Percentiles rank a stretch among this genome's conserved stretches.
phyloP scores from a whole-genome alignment of 2,329 filamentous ascomycete species.

The Pleomassaria siparia region DNA sequence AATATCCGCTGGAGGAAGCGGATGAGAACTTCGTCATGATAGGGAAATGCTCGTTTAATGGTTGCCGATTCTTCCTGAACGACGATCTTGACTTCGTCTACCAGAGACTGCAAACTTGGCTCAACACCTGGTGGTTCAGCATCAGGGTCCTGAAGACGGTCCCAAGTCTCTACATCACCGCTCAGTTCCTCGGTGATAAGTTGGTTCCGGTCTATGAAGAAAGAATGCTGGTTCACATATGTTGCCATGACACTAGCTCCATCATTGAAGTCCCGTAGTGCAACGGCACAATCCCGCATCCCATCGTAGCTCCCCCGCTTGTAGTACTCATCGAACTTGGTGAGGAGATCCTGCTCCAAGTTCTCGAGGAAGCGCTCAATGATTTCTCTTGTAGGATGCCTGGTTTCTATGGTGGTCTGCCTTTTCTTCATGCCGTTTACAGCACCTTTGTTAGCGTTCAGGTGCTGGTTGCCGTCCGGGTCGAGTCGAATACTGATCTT shows the following conservation, averaged over 20 bases:
- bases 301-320: constrained; percentile 93
- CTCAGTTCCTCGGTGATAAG: constrained; percentile 83
- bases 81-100: constrained; percentile 93
- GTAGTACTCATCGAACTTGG: constrained; percentile 98
- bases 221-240: constrained; percentile 98
- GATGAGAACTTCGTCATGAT: constrained; percentile 88
- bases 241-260: constrained; percentile 92
- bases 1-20: constrained; percentile 96
- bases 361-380: constrained; percentile 97
- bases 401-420: constrained; percentile 40
- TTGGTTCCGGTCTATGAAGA: constrained; percentile 96
- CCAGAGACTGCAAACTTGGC: constrained; percentile 83
- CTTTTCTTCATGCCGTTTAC: constrained; percentile 53
- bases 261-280: constrained; percentile 93
- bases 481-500: constrained; percentile 92
- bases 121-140: constrained; percentile 89
- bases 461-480: constrained; percentile 59
- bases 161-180: constrained; percentile 75
- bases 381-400: constrained; percentile 75
- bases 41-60: constrained; percentile 94
- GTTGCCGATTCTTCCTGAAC: constrained; percentile 97
- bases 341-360: constrained; percentile 89
- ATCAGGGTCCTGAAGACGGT: constrained; percentile 90
- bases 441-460: constrained; percentile 41
- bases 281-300: constrained; percentile 95